These are phyloP conservation scores for Tetraselmis chui DNA, from an alignment of 139 green algal genomes.

Conservation along the genomic window DNA sequence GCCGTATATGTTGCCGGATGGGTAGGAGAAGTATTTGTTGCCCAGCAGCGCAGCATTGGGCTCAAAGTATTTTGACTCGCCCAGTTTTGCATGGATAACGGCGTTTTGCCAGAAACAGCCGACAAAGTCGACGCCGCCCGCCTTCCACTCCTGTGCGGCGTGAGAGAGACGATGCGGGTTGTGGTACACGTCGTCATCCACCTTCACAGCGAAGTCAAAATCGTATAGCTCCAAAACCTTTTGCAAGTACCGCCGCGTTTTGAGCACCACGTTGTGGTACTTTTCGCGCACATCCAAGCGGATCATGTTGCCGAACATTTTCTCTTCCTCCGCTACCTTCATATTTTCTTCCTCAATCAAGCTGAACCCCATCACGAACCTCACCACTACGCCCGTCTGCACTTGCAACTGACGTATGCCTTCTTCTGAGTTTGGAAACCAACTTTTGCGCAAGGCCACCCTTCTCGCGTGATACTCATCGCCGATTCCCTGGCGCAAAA, in stretches of 20 bases:
- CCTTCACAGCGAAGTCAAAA: not conserved
- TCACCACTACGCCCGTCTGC: not conserved
- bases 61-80: not conserved
- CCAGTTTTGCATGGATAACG: not conserved
- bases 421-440: not conserved
- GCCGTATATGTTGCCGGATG: not conserved
- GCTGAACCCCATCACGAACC: not conserved
- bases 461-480: not conserved
- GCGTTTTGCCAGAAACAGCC: not conserved
- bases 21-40: not conserved
- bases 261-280: not conserved
- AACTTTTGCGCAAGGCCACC: not conserved
- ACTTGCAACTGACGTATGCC: not conserved
- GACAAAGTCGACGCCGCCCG: not conserved
- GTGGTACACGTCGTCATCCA: not conserved
- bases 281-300: not conserved
- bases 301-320: not conserved
- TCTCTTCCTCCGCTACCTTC: not conserved
- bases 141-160: not conserved
- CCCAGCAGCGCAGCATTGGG: not conserved
- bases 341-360: not conserved
- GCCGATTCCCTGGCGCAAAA: not conserved
- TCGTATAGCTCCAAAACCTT: not conserved
- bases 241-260: not conserved
- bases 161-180: not conserved